Evolutionary conservation across 2,329 filamentous ascomycete species (phyloP).

Genomic region (Trichoderma koningiopsis): DNA sequence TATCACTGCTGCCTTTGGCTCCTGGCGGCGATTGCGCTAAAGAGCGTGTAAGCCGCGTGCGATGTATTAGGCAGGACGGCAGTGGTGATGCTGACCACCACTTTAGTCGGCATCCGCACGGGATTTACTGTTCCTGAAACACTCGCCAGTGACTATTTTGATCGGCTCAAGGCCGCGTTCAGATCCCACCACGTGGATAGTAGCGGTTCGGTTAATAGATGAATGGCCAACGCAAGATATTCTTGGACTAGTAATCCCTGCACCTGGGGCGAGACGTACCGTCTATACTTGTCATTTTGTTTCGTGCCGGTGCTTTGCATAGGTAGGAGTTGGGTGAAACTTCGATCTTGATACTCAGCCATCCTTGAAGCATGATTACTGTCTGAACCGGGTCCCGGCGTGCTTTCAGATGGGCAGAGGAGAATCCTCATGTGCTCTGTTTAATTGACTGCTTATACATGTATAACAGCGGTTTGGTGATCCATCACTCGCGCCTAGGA

Average conservation of each 20-base stretch:
- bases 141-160: background rate
- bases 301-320: background rate
- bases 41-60: background rate
- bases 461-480: background rate
- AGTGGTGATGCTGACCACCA: slow-evolving; percentile 19
- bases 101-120: background rate
- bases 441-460: too few species aligned
- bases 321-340: background rate
- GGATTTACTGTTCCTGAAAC: slow-evolving; percentile 15
- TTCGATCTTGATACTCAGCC: background rate
- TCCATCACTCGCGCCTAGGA: background rate
- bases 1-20: background rate
- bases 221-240: background rate
- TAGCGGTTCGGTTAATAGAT: background rate
- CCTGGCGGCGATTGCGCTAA: background rate
- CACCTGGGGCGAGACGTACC: background rate
- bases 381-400: background rate
- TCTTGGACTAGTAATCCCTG: background rate
- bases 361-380: background rate
- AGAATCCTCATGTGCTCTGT: background rate
- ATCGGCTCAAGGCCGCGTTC: background rate
- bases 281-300: background rate
- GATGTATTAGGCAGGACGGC: background rate
- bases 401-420: background rate
- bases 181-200: slow-evolving; percentile 18